phyloP scores from a whole-genome alignment of 208 protist genomes.

The Naegleria gruberi region DNA sequence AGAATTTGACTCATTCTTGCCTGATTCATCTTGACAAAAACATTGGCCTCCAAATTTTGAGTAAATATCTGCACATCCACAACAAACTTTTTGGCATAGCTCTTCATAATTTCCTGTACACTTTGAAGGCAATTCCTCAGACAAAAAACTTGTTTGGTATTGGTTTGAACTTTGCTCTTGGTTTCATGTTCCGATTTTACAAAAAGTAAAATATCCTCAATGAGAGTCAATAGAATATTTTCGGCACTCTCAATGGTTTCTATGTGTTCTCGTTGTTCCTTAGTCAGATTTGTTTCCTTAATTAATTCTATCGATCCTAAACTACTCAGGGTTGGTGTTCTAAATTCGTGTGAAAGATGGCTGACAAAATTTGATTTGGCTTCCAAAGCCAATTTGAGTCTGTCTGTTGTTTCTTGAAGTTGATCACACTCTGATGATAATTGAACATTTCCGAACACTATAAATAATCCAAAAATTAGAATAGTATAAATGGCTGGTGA shows the following conservation, averaged over 20 bases:
- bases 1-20: neutral
- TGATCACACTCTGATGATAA: neutral
- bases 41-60: neutral
- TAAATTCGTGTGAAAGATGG: neutral
- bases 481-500: neutral
- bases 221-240: neutral
- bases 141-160: neutral
- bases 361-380: neutral
- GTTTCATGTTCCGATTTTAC: neutral
- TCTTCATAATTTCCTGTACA: neutral
- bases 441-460: neutral
- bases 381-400: neutral
- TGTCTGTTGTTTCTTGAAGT: neutral
- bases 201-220: slow-evolving; percentile 2
- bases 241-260: neutral
- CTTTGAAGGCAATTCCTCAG: neutral
- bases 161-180: neutral
- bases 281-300: neutral
- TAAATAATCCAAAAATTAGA: neutral
- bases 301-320: neutral
- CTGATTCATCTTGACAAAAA: neutral
- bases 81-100: neutral
- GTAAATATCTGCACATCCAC: neutral
- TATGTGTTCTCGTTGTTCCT: neutral
- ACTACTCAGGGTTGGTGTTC: neutral